These are phyloP conservation scores for Tetrapisispora pingtungensis DNA, from an alignment of 805 yeast species.

Conservation along the genomic window DNA sequence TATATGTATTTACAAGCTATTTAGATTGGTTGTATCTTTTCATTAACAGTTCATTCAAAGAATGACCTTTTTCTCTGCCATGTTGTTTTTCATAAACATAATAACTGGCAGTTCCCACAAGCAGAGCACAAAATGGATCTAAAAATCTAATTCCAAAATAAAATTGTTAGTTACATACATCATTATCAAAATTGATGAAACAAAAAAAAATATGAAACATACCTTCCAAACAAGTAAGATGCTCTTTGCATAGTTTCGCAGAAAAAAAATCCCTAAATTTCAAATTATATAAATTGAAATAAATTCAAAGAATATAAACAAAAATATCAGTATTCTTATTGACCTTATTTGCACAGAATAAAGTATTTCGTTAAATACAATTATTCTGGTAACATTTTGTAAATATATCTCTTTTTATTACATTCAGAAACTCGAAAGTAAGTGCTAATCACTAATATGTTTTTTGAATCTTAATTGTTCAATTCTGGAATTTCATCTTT, in stretches of 20 bases:
- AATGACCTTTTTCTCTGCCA: constrained; percentile 15
- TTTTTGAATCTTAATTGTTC: too few relatives aligned
- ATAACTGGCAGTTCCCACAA: constrained; percentile 54
- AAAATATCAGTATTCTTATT: not conserved
- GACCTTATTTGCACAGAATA: not conserved
- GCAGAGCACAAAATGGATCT: constrained; percentile 58
- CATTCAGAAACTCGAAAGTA: too few relatives aligned
- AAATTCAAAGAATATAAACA: too few relatives aligned
- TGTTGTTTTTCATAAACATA: constrained; percentile 50
- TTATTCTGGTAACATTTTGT: too few relatives aligned
- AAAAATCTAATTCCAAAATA: constrained; percentile 29
- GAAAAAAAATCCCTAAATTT: not conserved
- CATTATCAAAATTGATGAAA: not conserved
- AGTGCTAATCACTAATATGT: too few relatives aligned
- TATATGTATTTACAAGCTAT: not conserved
- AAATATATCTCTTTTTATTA: too few relatives aligned
- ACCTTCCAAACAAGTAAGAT: constrained; percentile 40
- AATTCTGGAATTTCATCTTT: too few relatives aligned
- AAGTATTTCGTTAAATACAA: too few relatives aligned
- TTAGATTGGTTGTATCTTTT: not conserved
- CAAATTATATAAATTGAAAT: not conserved
- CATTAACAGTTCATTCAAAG: not conserved
- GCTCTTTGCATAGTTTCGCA: constrained; percentile 2
- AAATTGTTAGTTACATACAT: constrained; percentile 7
- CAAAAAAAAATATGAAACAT: constrained; percentile 7